Base-by-base conservation (phyloP, 257 asterid species). In the Nicotiana sylvestris region DNA sequence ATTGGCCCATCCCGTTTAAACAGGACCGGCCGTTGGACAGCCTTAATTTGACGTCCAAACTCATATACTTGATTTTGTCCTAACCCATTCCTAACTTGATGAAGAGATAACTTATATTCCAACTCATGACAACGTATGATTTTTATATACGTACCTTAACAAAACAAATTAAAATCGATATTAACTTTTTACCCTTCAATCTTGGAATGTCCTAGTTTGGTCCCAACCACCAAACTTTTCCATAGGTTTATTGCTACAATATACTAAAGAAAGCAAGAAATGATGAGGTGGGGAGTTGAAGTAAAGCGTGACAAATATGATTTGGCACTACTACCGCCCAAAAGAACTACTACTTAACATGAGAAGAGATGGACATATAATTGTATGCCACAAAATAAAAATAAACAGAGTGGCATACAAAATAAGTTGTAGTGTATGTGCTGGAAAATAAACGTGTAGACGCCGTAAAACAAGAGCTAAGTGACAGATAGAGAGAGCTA, bases 291-390 rank as follows among this genome's bases (percentile, higher is more conserved):
- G 60, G 80, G 2, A 49, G 80, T 74, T 74, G 80, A 74, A 72
- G 2, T 33, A 72, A 13, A 46, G 80, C 80, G 62, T 74, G 80
- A 74, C 43, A 49, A 27, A 74, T 69, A 77, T 85, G 85, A 82
- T 83, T 81, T 84, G 87, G 64, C 77, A 65, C 82, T 32, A 84
- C 87, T 32, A 84, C 87, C 84, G 84, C 83, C 81, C 67, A 77
- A 66, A 80, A 37, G 61, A 39, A 29, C 35, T 66, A 55, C 9
- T 21, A 43, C 51, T 8, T 39, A 43, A 49, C 61, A 78, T 55
- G n/a, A 30, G 64, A 58, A 58, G 65, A 58, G 29, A 58, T 58
- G 4, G 65, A 58, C 9, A 56, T 56, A 43, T 43, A 35, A 35
- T 43, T 9, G 51, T 58, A 61, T 74, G 80, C 51, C 80, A 49